Evolutionary conservation across 345 rosid species (phyloP).

Genomic region (Brassica juncea): DNA sequence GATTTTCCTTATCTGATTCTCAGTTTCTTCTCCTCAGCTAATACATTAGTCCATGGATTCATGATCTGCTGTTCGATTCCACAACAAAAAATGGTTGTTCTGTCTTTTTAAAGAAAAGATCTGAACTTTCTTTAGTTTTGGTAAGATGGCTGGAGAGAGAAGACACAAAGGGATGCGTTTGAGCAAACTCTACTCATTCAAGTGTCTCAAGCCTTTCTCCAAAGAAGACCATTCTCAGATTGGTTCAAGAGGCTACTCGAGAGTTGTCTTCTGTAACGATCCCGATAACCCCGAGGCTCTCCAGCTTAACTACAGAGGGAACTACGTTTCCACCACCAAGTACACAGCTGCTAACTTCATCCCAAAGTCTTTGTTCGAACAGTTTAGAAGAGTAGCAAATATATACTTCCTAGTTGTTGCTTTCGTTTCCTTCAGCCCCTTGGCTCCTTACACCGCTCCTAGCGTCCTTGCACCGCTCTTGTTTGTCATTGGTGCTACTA

Average conservation of each 20-base stretch:
- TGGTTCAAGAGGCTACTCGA: slow-evolving; percentile 74
- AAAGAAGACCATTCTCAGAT: slow-evolving; percentile 57
- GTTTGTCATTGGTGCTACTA: slow-evolving; percentile 78
- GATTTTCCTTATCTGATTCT: slow-evolving; percentile 4
- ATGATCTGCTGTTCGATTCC: slow-evolving; percentile 17
- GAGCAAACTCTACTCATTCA: slow-evolving; percentile 65
- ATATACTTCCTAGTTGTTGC: slow-evolving; percentile 87
- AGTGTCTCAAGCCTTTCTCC: slow-evolving; percentile 48
- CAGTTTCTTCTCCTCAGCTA: neutral
- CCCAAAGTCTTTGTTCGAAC: slow-evolving; percentile 97
- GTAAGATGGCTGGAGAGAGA: slow-evolving; percentile 45
- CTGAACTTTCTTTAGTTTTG: neutral
- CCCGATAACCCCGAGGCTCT: slow-evolving; percentile 64
- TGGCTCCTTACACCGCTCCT: slow-evolving; percentile 77
- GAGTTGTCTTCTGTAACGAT: slow-evolving; percentile 87
- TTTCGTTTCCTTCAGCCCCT: slow-evolving; percentile 78
- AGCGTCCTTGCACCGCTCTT: slow-evolving; percentile 77
- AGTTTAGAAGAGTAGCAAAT: slow-evolving; percentile 95
- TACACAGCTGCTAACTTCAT: slow-evolving; percentile 70
- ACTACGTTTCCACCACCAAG: slow-evolving; percentile 88
- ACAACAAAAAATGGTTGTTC: neutral
- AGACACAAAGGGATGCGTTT: slow-evolving; percentile 43
- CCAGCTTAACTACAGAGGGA: slow-evolving; percentile 62
- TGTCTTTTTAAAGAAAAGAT: neutral
- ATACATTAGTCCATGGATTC: slow-evolving; percentile 8